Evolutionary conservation across 306 rosid species (phyloP).

Genomic region (Glycine soja): DNA sequence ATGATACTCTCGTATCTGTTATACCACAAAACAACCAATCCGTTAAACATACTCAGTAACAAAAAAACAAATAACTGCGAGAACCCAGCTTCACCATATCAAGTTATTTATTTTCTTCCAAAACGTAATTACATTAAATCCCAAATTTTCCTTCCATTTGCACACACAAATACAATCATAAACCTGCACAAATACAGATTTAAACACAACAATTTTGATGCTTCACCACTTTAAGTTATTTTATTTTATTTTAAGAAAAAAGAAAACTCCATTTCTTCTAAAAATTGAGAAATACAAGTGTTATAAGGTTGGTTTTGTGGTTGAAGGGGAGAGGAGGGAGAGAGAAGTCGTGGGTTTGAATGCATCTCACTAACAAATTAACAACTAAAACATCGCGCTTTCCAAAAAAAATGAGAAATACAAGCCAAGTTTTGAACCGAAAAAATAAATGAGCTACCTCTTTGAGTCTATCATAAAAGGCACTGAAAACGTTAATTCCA

Average conservation of each 20-base stretch:
- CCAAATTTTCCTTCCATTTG: neutral
- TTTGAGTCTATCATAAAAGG: slow-evolving; percentile 92
- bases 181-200: neutral
- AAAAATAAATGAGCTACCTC: slow-evolving; percentile 60
- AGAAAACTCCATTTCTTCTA: too few relatives aligned
- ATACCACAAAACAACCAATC: slow-evolving; percentile 39
- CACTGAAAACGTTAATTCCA: slow-evolving; percentile 89
- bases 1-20: slow-evolving; percentile 96
- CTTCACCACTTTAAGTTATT: too few relatives aligned
- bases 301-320: too few relatives aligned
- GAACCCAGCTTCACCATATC: neutral
- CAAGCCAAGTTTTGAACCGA: too few relatives aligned
- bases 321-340: too few relatives aligned
- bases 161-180: neutral
- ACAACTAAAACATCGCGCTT: too few relatives aligned
- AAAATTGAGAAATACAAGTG: too few relatives aligned
- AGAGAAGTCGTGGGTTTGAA: too few relatives aligned
- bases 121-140: neutral
- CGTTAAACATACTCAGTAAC: neutral
- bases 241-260: too few relatives aligned
- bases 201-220: neutral
- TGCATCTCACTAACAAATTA: too few relatives aligned
- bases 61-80: neutral
- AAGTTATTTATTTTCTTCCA: neutral
- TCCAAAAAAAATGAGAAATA: too few relatives aligned